These are phyloP conservation scores for Tuber indicum DNA, from an alignment of 495 filamentous ascomycete species.

Conservation along the genomic window DNA sequence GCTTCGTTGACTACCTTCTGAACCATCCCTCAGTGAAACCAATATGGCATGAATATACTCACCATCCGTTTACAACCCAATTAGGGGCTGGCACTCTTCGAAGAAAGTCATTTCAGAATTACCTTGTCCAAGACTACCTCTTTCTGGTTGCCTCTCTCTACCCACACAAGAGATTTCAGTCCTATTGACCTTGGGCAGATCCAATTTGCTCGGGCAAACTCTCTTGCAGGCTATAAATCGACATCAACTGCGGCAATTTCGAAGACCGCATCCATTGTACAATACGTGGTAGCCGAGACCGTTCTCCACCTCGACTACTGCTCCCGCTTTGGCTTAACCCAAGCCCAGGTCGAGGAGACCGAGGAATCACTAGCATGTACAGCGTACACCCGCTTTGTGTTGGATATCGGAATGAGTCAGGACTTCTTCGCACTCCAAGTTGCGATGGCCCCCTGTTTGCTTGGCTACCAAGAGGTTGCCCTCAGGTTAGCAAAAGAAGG, in stretches of 20 bases:
- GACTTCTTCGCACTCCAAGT: conserved; percentile 80
- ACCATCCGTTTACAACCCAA: conserved; percentile 73
- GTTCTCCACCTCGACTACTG: conserved; percentile 75
- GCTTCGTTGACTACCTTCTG: conserved; percentile 80
- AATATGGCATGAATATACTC: conserved; percentile 65
- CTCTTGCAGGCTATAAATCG: conserved; percentile 75
- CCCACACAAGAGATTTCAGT: background rate
- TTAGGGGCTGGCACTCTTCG: conserved; percentile 69
- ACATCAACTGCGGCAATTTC: conserved; percentile 65
- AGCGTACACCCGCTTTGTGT: conserved; percentile 66
- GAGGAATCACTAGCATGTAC: conserved; percentile 64
- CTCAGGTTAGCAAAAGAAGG: conserved; percentile 54
- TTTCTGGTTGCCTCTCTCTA: conserved; percentile 60
- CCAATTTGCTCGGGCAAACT: conserved; percentile 79
- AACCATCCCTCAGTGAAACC: conserved; percentile 62
- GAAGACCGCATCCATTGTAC: conserved; percentile 65
- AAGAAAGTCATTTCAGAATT: conserved; percentile 68
- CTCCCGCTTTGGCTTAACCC: conserved; percentile 67
- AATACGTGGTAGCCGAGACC: conserved; percentile 72
- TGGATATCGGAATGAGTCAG: conserved; percentile 80
- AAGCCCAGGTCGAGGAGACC: conserved; percentile 62
- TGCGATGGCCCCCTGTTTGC: conserved; percentile 73
- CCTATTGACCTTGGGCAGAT: conserved; percentile 48
- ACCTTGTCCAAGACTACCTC: conserved; percentile 83
- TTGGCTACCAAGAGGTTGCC: conserved; percentile 78